phyloP scores from a whole-genome alignment of 441 rosid genomes.

The Manihot esculenta region DNA sequence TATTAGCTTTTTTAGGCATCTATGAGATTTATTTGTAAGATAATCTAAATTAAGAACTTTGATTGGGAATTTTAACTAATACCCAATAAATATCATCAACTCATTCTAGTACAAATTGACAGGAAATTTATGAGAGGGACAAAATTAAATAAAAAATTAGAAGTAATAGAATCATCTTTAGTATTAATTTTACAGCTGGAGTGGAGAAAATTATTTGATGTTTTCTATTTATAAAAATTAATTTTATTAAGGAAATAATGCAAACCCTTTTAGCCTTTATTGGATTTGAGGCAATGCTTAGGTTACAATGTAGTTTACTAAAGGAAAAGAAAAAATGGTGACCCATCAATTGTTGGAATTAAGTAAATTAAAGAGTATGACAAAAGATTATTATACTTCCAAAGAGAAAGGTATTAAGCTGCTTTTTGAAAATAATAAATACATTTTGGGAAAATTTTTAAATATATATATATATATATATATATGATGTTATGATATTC shows the following conservation, averaged over 20 bases:
- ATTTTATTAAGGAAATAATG: no score
- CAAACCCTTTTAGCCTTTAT: not conserved
- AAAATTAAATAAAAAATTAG: not conserved
- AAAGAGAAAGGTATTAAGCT: no score
- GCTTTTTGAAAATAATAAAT: no score
- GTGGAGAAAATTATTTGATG: no score
- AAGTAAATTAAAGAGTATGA: not conserved
- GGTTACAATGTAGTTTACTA: not conserved
- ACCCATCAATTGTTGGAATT: constrained; percentile 12
- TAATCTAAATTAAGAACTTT: constrained; percentile 29
- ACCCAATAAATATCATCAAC: not conserved
- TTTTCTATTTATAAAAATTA: not conserved
- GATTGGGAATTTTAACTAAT: constrained; percentile 34
- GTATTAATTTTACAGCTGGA: constrained; percentile 12
- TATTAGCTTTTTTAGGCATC: constrained; percentile 12
- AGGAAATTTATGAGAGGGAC: not conserved
- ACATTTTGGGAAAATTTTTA: no score
- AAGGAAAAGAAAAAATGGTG: not conserved
- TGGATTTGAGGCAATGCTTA: not conserved
- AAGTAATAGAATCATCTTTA: not conserved
- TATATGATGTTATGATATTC: no score
- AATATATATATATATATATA: no score
- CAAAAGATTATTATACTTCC: constrained; percentile 12
- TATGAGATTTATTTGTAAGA: constrained; percentile 19
- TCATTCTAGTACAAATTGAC: constrained; percentile 6